Evolutionary conservation across 1,139 yeast genomes (phyloP), one percentile per base, ranked within the genome.

Genomic region (Cylindricascospora bacillispora): DNA sequence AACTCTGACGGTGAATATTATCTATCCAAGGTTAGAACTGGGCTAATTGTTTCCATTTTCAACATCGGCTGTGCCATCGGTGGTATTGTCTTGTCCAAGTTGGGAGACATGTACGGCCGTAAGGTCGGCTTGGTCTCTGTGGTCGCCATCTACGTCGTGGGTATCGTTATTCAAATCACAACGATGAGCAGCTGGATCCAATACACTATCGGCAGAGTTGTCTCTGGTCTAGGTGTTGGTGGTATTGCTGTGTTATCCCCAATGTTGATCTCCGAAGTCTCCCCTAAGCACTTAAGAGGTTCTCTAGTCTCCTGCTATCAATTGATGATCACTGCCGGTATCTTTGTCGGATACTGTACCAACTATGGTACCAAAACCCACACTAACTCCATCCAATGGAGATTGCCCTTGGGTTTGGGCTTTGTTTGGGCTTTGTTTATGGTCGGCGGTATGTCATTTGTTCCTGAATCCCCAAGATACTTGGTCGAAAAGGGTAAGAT

Each of bases 391-490:
- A 66, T 69, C 22, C 74, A 73, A 52, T 73, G 77, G 71, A 69
- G 79, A 65, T 64, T 73, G 37, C 77, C 75, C 33, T 58, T 73
- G 49, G 80, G 79, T 40, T 43, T 67, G 30, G 56, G 63, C 37
- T 62, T 66, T 45, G 54, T 57, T 27, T 64, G 66, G 65, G 65
- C 67, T 13, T 30, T 56, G 30, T 41, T 63, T 29, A 54, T 64
- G 48, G 44, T 61, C 29, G 42, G 54, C 28, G 89, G 81, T 52
- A 70, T 77, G 71, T 43, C 65, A 28, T 60, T 74, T 46, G 69
- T 77, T 56, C 92, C 92, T 35, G 93, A 80, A 57, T 73, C 89
- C 24, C 86, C 93, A 43, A 69, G 93, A 59, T 80, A 59, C 57
- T 65, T 67, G 52, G 66, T 76, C 37, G 68, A 72, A 38, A 59